A percentile compares a stretch with the other conserved stretches of the same genome.
Evolutionary conservation across 2,329 filamentous ascomycete genomes (phyloP).

Genomic region (Ascosphaera aggregata): DNA sequence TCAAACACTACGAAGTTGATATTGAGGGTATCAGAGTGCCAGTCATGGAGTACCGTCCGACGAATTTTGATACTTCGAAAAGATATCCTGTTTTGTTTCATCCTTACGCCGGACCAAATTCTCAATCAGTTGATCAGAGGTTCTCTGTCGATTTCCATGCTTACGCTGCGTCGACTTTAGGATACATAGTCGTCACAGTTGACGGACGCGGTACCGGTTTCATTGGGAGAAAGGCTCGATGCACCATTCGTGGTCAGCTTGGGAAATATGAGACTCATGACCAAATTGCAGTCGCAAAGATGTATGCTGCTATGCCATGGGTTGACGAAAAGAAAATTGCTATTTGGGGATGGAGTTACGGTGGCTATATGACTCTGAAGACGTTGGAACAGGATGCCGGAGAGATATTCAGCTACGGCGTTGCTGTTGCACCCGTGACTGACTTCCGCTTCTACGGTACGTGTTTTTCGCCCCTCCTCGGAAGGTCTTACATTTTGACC

Average conservation of each 20-base stretch:
- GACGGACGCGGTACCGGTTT: conserved; percentile 86
- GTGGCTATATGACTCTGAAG: conserved; percentile 87
- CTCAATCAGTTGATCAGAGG: conserved; percentile 58
- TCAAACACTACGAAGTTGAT: conserved; percentile 65
- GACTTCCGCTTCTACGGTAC: conserved; percentile 80
- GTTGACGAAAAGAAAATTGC: conserved; percentile 63
- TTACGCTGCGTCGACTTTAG: conserved; percentile 62
- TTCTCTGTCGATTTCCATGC: conserved; percentile 79
- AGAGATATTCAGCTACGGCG: conserved; percentile 79
- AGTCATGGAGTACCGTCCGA: conserved; percentile 40
- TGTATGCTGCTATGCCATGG: conserved; percentile 61
- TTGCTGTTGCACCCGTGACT: conserved; percentile 96
- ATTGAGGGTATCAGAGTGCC: conserved; percentile 54
- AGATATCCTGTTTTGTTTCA: conserved; percentile 45
- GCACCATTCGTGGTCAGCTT: conserved; percentile 59
- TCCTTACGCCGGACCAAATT: conserved; percentile 59
- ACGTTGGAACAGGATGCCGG: conserved; percentile 81
- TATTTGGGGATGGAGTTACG: conserved; percentile 98
- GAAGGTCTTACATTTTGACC: too few species aligned
- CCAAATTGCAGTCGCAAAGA: conserved; percentile 74
- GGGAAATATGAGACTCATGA: conserved; percentile 70
- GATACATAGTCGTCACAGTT: conserved; percentile 85
- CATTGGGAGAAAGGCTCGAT: conserved; percentile 63
- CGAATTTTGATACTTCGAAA: conserved; percentile 37
- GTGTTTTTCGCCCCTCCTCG: conserved; percentile 2